phyloP scores from a whole-genome alignment of 2,329 filamentous ascomycete genomes.

The Rhytidhysteron rufulum region DNA sequence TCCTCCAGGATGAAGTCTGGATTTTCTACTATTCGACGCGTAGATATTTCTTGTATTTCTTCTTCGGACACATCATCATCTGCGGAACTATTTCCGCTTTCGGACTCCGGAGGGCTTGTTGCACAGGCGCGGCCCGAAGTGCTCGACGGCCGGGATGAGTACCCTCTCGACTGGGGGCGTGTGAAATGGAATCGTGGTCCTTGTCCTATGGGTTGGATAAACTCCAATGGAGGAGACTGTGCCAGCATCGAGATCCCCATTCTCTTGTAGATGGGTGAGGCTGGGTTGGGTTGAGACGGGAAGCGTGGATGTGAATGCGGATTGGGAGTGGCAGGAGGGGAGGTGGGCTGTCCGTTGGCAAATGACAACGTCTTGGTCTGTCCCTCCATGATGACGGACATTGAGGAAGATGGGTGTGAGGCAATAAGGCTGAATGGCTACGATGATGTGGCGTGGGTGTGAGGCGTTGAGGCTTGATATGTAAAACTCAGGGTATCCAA shows the following conservation, averaged over 20 bases:
- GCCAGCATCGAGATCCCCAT: slow-evolving; percentile 23
- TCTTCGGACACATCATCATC: slow-evolving; percentile 14
- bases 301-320: slow-evolving; percentile 23
- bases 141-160: slow-evolving; percentile 35
- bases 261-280: slow-evolving; percentile 32
- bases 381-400: slow-evolving; percentile 25
- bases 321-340: slow-evolving; percentile 35
- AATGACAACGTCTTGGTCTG: slow-evolving; percentile 23
- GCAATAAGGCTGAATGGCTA: slow-evolving; percentile 24
- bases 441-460: slow-evolving; percentile 23
- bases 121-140: slow-evolving; percentile 30
- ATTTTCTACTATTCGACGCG: slow-evolving; percentile 20
- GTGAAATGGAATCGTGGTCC: slow-evolving; percentile 34
- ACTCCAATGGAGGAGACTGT: slow-evolving; percentile 35
- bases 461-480: neutral
- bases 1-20: slow-evolving; percentile 43
- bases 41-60: slow-evolving; percentile 19
- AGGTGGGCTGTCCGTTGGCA: slow-evolving; percentile 29
- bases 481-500: slow-evolving; percentile 28
- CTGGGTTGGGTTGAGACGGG: slow-evolving; percentile 25
- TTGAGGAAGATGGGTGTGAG: slow-evolving; percentile 15
- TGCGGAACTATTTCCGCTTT: slow-evolving; percentile 24
- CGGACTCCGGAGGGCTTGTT: slow-evolving; percentile 29
- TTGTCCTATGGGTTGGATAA: slow-evolving; percentile 32
- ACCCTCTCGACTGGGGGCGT: slow-evolving; percentile 29